Conservation (phyloP, 352 stramenopile species). For the Elongisporangium anandrum region DNA sequence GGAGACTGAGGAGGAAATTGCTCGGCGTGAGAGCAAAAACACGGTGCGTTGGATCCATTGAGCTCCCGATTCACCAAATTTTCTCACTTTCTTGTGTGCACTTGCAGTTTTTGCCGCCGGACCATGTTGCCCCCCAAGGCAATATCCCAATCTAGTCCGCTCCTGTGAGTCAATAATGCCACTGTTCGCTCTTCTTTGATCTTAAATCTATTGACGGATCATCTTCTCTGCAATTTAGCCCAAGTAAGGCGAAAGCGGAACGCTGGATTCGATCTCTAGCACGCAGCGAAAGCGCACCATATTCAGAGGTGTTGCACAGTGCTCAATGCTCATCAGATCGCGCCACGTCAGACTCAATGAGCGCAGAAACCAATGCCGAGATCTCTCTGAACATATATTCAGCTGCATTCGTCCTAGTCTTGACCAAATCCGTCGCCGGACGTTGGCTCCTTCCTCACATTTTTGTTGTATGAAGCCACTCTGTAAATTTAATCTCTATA, state of each 20-base stretch:
- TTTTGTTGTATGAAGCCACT: conserved; percentile 2
- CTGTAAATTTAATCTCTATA: conserved; percentile 4
- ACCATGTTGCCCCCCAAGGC: not conserved
- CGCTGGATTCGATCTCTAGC: not conserved
- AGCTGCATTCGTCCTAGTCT: not conserved
- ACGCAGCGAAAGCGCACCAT: no score
- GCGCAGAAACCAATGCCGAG: no score
- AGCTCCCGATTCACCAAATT: not conserved
- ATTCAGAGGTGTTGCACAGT: not conserved
- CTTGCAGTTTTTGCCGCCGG: not conserved
- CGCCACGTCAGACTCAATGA: not conserved
- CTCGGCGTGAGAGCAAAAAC: conserved; percentile 52
- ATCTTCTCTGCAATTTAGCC: not conserved
- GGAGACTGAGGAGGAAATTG: conserved; percentile 60
- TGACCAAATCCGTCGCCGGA: not conserved
- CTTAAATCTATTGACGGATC: no score
- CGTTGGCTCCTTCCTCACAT: not conserved
- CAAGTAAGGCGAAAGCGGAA: not conserved
- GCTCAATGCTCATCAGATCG: not conserved
- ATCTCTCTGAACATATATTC: no score
- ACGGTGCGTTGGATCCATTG: conserved; percentile 16
- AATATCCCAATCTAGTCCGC: no score
- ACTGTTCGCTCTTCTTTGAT: no score
- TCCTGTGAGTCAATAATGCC: not conserved
- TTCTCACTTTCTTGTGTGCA: not conserved